A percentile compares a stretch with the other conserved stretches of the same genome.
phyloP scores from a whole-genome alignment of 176 grass and related monocot genomes.

The Calamus simplicifolius region DNA sequence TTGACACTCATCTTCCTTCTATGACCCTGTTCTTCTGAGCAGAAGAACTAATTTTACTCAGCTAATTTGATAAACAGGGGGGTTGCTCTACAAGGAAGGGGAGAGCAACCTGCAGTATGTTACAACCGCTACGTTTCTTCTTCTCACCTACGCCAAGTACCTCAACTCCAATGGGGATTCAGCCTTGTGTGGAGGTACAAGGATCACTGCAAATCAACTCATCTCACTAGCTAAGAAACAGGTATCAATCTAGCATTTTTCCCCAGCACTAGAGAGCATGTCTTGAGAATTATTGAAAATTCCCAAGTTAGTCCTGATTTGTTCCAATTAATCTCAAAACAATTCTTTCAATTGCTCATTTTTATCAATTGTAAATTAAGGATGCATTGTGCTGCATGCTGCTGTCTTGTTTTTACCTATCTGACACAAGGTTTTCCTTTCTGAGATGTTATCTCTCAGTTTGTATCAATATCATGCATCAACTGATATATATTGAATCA shows the following conservation, averaged over 20 bases:
- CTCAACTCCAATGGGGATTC: conserved; percentile 21
- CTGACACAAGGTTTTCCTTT: no score
- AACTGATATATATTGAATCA: no score
- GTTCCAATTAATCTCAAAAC: no score
- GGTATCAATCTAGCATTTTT: conserved; percentile 7
- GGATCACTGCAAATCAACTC: conserved; percentile 27
- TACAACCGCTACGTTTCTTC: conserved; percentile 66
- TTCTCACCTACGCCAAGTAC: conserved; percentile 63
- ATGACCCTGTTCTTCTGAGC: neutral
- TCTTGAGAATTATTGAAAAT: no score
- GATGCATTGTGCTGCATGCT: no score
- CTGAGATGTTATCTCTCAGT: no score
- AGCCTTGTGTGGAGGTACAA: conserved; percentile 22
- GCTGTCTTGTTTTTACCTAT: no score
- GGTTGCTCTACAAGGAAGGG: conserved; percentile 52
- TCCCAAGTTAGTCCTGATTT: no score
- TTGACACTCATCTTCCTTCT: neutral
- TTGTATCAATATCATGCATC: no score
- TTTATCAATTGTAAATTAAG: no score
- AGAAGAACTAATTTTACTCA: neutral
- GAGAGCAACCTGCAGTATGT: conserved; percentile 89
- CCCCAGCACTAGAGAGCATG: no score
- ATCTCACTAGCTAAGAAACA: conserved; percentile 47
- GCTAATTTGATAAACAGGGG: conserved; percentile 13
- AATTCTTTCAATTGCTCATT: no score